Evolutionary conservation across 768 basidiomycete species (phyloP).

Genomic region (Hortiboletus flavorubellus): DNA sequence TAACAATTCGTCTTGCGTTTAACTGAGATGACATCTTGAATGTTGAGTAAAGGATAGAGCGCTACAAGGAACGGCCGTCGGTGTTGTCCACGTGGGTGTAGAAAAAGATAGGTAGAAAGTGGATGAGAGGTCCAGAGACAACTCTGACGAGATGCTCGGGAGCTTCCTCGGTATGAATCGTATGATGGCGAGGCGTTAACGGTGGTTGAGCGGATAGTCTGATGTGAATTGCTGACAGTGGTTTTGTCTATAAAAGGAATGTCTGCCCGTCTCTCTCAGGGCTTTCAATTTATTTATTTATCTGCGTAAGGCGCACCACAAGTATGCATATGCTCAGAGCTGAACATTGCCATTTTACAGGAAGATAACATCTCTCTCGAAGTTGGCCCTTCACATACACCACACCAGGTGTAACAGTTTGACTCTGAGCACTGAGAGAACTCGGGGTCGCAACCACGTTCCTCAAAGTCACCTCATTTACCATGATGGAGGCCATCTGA

Average conservation of each 20-base stretch:
- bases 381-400: too few relatives aligned
- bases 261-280: not conserved
- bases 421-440: too few relatives aligned
- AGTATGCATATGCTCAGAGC: too few relatives aligned
- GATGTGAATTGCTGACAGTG: not conserved
- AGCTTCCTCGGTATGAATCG: not conserved
- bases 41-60: not conserved
- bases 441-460: too few relatives aligned
- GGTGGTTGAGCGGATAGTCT: not conserved
- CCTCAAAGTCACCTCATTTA: too few relatives aligned
- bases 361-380: too few relatives aligned
- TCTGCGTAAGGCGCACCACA: too few relatives aligned
- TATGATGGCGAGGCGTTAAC: not conserved
- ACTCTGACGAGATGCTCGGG: not conserved
- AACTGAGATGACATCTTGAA: slow-evolving; percentile 27
- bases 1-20: slow-evolving; percentile 40
- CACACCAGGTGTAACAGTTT: too few relatives aligned
- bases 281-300: too few relatives aligned
- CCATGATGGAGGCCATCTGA: too few relatives aligned
- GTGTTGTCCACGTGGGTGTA: not conserved
- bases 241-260: slow-evolving; percentile 12
- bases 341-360: too few relatives aligned
- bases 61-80: not conserved
- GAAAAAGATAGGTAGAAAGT: not conserved
- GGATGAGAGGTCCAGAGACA: not conserved